Conservation (phyloP, 2,329 filamentous ascomycete species). For the Fusarium continuum region DNA sequence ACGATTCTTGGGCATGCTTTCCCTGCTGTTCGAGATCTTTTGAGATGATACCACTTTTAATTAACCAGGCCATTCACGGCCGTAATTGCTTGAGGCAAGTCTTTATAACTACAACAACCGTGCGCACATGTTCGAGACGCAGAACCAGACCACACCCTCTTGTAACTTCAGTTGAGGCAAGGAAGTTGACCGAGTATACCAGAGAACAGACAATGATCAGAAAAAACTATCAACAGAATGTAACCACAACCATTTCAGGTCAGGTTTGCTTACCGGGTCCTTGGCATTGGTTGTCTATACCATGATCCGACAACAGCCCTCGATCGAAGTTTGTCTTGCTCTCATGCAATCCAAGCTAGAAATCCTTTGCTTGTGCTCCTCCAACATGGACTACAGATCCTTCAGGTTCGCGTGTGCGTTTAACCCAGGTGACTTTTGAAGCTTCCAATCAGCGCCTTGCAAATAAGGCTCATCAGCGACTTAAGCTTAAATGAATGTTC, state of each 20-base stretch:
- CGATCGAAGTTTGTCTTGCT: not conserved
- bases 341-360: not conserved
- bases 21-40: conserved; percentile 9
- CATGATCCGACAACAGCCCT: not conserved
- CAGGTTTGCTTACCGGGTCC: not conserved
- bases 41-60: conserved; percentile 6
- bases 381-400: no score
- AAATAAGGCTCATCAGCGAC: not conserved
- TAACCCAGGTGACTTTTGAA: no score
- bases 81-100: not conserved
- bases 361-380: not conserved
- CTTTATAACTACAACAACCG: not conserved
- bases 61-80: no score
- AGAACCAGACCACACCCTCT: not conserved
- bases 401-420: not conserved
- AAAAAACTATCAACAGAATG: not conserved
- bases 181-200: conserved; percentile 13
- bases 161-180: not conserved
- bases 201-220: not conserved
- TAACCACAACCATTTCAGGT: not conserved
- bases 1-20: not conserved
- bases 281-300: not conserved
- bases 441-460: not conserved
- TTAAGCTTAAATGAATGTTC: not conserved
- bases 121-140: not conserved